phyloP scores from a whole-genome alignment of 2,329 filamentous ascomycete genomes.

The Falciphora oryzae region DNA sequence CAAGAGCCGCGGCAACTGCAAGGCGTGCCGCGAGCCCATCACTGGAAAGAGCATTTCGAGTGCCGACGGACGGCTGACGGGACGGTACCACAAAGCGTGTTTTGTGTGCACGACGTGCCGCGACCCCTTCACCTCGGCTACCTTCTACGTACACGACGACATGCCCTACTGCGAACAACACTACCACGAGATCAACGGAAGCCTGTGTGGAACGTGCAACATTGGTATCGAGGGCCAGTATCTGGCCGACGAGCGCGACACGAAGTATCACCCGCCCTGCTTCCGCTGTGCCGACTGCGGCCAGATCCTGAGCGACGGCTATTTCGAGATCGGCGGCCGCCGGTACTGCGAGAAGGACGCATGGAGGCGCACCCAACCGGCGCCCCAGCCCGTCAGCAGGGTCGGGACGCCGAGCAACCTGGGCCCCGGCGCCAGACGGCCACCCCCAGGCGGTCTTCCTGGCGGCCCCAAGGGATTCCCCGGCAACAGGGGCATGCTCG shows the following conservation, averaged over 20 bases:
- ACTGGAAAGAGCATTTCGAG: conserved; percentile 90
- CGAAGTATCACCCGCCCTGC: conserved; percentile 83
- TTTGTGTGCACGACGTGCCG: conserved; percentile 86
- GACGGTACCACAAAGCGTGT: conserved; percentile 90
- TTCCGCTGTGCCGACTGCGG: conserved; percentile 80
- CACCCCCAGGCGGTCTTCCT: conserved; percentile 10
- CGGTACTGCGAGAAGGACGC: conserved; percentile 88
- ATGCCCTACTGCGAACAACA: conserved; percentile 85
- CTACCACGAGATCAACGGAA: conserved; percentile 88
- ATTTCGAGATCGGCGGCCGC: conserved; percentile 78
- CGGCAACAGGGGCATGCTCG: conserved; percentile 9
- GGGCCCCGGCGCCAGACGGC: conserved; percentile 5
- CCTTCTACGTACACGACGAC: conserved; percentile 89
- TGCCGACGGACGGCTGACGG: conserved; percentile 84
- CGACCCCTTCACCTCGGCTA: conserved; percentile 74
- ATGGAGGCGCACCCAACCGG: conserved; percentile 45
- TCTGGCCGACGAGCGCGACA: conserved; percentile 69
- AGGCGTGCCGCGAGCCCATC: conserved; percentile 73
- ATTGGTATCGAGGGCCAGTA: conserved; percentile 91
- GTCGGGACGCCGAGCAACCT: conserved; percentile 4
- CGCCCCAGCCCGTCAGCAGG: conserved; percentile 15
- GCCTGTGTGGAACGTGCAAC: conserved; percentile 73
- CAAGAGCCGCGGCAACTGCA: conserved; percentile 66
- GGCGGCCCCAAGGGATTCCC: conserved; percentile 12
- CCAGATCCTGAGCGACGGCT: conserved; percentile 70